Conservation (phyloP, 768 basidiomycete genomes). For the Suillus decipiens region DNA sequence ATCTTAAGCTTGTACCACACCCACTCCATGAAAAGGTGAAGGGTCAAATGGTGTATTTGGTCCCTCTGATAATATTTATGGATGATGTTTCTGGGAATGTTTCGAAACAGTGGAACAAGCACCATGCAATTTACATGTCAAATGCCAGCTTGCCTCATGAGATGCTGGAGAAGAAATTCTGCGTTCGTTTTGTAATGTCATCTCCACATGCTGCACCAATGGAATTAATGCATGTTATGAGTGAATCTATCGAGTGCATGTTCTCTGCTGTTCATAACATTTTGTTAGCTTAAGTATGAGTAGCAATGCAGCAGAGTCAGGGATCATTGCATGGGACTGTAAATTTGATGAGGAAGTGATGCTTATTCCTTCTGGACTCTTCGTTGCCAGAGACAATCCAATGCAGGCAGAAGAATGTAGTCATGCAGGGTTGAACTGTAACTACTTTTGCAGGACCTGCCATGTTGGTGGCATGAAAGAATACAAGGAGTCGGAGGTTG, state of each 20-base stretch:
- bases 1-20: slow-evolving; percentile 10
- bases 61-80: slow-evolving; percentile 12
- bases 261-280: neutral
- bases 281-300: slow-evolving; percentile 32
- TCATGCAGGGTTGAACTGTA: slow-evolving; percentile 40
- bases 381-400: slow-evolving; percentile 40
- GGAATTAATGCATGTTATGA: slow-evolving; percentile 40
- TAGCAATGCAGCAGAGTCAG: slow-evolving; percentile 3
- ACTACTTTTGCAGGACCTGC: slow-evolving; percentile 43
- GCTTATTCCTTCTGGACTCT: slow-evolving; percentile 23
- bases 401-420: slow-evolving; percentile 26
- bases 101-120: slow-evolving; percentile 48
- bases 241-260: slow-evolving; percentile 34
- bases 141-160: slow-evolving; percentile 38
- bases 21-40: slow-evolving; percentile 16
- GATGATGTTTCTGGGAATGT: slow-evolving; percentile 48
- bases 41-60: slow-evolving; percentile 4
- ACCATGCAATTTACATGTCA: slow-evolving; percentile 42
- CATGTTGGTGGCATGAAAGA: slow-evolving; percentile 36
- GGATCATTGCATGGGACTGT: slow-evolving; percentile 33
- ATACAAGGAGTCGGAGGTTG: slow-evolving; percentile 33
- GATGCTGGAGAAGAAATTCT: too few species aligned
- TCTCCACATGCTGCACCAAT: slow-evolving; percentile 37
- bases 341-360: slow-evolving; percentile 20
- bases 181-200: slow-evolving; percentile 41